A percentile compares a stretch with the other conserved stretches of the same genome.
Conservation (phyloP, 805 yeast species). For the Metschnikowia dekortorum region DNA sequence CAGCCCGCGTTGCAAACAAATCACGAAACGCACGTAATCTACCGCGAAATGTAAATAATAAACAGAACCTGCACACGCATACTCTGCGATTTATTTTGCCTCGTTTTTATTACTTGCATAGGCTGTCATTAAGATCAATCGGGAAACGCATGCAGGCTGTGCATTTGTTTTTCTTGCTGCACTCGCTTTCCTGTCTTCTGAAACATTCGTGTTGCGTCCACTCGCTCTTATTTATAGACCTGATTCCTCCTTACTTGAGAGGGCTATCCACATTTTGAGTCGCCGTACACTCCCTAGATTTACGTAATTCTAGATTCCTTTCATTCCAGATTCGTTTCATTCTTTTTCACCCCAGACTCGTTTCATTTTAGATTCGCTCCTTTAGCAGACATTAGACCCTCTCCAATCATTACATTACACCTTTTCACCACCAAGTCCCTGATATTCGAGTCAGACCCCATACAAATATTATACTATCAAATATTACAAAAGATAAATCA, state of each 20-base stretch:
- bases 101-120: slow-evolving; percentile 16
- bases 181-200: neutral
- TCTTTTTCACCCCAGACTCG: neutral
- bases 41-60: slow-evolving; percentile 13
- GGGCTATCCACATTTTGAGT: neutral
- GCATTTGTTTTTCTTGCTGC: neutral
- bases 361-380: too few relatives aligned
- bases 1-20: slow-evolving; percentile 1
- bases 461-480: too few relatives aligned
- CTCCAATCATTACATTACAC: too few relatives aligned
- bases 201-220: slow-evolving; percentile 2
- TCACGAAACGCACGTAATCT: slow-evolving; percentile 13
- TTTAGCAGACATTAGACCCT: too few relatives aligned
- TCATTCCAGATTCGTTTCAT: neutral
- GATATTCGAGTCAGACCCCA: too few relatives aligned
- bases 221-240: slow-evolving; percentile 6
- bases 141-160: slow-evolving; percentile 3
- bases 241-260: neutral
- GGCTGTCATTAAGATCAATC: slow-evolving; percentile 15
- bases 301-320: neutral
- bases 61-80: slow-evolving; percentile 1
- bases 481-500: too few relatives aligned
- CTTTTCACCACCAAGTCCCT: too few relatives aligned
- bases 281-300: too few relatives aligned
- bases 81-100: neutral